Percentiles rank a stretch among this genome's conserved stretches.
phyloP scores from a whole-genome alignment of 2,329 filamentous ascomycete species.

The Truncatella angustata region DNA sequence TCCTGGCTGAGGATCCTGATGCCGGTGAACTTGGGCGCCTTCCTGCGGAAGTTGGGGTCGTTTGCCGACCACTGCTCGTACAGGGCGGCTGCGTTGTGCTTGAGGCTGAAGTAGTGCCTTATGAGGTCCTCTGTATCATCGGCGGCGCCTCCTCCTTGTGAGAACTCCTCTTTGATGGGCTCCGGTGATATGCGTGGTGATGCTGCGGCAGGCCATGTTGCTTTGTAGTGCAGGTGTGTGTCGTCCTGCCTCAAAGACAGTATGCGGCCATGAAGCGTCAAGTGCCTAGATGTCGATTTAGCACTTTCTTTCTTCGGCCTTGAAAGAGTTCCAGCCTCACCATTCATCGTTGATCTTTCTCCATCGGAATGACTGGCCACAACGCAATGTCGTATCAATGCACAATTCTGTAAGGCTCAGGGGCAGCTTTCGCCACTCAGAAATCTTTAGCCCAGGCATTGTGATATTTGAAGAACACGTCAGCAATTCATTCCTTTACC shows the following conservation, averaged over 20 bases:
- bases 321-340: slow-evolving; percentile 39
- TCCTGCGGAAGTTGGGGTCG: slow-evolving; percentile 85
- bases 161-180: slow-evolving; percentile 25
- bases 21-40: slow-evolving; percentile 83
- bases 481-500: too few relatives aligned
- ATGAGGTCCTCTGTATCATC: slow-evolving; percentile 76
- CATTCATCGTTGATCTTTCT: slow-evolving; percentile 82
- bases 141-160: slow-evolving; percentile 2
- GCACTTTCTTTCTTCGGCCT: not conserved
- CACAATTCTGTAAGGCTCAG: slow-evolving; percentile 81
- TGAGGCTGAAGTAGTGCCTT: slow-evolving; percentile 82
- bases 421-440: slow-evolving; percentile 85
- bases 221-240: slow-evolving; percentile 75
- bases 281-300: slow-evolving; percentile 55
- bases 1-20: slow-evolving; percentile 92
- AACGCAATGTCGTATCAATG: slow-evolving; percentile 90
- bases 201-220: slow-evolving; percentile 47
- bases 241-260: slow-evolving; percentile 82
- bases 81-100: slow-evolving; percentile 69
- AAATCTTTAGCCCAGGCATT: slow-evolving; percentile 46
- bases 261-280: slow-evolving; percentile 81
- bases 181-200: slow-evolving; percentile 12
- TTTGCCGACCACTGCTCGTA: slow-evolving; percentile 79
- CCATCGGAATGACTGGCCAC: slow-evolving; percentile 97
- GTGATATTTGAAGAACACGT: not conserved